Evolutionary conservation across 1,139 yeast genomes (phyloP).

Genomic region (Geotrichum aggregatum): DNA sequence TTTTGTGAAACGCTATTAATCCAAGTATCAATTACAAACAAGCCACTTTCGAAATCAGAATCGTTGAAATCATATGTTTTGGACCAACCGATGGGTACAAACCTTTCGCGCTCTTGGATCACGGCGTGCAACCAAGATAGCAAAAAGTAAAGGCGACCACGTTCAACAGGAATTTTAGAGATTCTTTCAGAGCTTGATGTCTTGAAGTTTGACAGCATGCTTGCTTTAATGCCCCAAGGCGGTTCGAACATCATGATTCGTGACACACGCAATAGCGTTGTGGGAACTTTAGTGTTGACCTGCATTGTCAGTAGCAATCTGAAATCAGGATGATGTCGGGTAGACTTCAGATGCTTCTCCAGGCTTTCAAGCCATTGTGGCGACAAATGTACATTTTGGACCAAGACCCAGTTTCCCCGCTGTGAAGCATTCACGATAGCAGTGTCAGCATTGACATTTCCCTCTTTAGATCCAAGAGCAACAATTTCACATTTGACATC

Average conservation of each 20-base stretch:
- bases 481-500: constrained; percentile 42
- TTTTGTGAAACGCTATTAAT: constrained; percentile 34
- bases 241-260: constrained; percentile 57
- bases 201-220: constrained; percentile 41
- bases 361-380: constrained; percentile 56
- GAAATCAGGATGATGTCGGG: constrained; percentile 39
- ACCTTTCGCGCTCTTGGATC: constrained; percentile 55
- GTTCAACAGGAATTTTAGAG: constrained; percentile 43
- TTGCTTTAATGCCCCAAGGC: constrained; percentile 55
- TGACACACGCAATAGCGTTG: constrained; percentile 50
- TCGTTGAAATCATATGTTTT: constrained; percentile 67
- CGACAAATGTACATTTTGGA: constrained; percentile 78
- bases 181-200: constrained; percentile 30
- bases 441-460: constrained; percentile 52
- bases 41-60: constrained; percentile 60
- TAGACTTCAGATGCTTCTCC: constrained; percentile 44
- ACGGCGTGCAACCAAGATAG: constrained; percentile 69
- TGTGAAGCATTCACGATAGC: constrained; percentile 48
- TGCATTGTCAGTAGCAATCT: constrained; percentile 60
- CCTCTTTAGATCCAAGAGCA: constrained; percentile 77
- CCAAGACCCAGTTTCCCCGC: constrained; percentile 60
- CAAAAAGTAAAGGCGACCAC: constrained; percentile 50
- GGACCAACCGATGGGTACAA: constrained; percentile 59
- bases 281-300: constrained; percentile 50
- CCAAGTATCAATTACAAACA: constrained; percentile 45